These are phyloP conservation scores for Agrostemma githago DNA, from an alignment of 148 eudicot genomes.

Conservation along the genomic window DNA sequence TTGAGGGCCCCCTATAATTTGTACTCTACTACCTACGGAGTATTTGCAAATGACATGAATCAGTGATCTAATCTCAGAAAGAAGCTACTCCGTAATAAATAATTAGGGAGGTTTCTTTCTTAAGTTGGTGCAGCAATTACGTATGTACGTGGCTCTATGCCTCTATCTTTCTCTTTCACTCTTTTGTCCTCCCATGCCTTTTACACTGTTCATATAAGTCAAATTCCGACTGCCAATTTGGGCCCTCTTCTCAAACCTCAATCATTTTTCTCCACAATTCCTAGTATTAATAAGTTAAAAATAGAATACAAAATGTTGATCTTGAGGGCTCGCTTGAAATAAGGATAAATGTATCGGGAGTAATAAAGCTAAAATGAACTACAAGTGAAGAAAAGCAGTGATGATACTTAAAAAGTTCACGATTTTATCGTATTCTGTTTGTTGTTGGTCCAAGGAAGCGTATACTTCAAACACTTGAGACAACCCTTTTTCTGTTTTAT, in stretches of 20 bases:
- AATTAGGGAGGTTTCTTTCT: background rate
- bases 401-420: too few species aligned
- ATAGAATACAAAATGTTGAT: too few species aligned
- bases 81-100: background rate
- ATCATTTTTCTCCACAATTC: background rate
- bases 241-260: background rate
- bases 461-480: too few species aligned
- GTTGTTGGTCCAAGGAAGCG: too few species aligned
- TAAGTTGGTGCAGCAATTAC: background rate
- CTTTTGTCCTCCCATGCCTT: background rate
- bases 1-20: constrained; percentile 9
- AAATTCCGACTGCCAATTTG: constrained; percentile 5
- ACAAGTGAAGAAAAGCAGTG: too few species aligned
- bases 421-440: too few species aligned
- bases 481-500: too few species aligned
- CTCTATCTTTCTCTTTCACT: background rate
- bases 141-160: background rate
- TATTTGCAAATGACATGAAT: background rate
- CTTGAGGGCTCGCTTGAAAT: too few species aligned
- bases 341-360: too few species aligned
- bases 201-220: constrained; percentile 11
- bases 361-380: too few species aligned
- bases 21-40: background rate
- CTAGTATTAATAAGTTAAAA: too few species aligned
- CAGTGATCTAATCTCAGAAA: constrained; percentile 9